Evolutionary conservation across 2,329 filamentous ascomycete genomes (phyloP).

Genomic region (Escovopsis sp.): DNA sequence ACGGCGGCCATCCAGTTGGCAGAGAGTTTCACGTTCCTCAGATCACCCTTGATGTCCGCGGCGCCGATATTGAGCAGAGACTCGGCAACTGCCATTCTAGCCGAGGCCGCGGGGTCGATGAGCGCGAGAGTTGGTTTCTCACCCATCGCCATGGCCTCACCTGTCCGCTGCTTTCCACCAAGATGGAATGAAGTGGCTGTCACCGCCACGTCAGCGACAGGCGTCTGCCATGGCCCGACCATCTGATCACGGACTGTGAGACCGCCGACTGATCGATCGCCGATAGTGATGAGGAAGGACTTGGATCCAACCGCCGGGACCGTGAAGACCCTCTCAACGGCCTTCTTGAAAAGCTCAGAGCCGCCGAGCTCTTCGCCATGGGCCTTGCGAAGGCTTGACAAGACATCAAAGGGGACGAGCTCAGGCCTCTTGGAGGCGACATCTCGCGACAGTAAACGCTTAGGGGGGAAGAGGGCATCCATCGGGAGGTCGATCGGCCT

Average conservation of each 20-base stretch:
- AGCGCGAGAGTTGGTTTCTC: slow-evolving; percentile 82
- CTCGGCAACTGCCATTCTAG: slow-evolving; percentile 92
- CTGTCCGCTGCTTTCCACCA: slow-evolving; percentile 53
- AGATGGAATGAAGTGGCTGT: slow-evolving; percentile 67
- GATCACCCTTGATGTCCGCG: slow-evolving; percentile 51
- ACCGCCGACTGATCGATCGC: slow-evolving; percentile 81
- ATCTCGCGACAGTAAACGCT: slow-evolving; percentile 62
- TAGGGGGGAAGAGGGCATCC: slow-evolving; percentile 76
- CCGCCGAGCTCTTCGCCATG: slow-evolving; percentile 39
- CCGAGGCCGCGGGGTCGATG: slow-evolving; percentile 79
- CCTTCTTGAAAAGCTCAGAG: slow-evolving; percentile 43
- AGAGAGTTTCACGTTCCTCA: slow-evolving; percentile 72
- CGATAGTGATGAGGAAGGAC: slow-evolving; percentile 93
- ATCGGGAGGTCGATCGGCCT: slow-evolving; percentile 81
- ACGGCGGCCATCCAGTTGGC: slow-evolving; percentile 99
- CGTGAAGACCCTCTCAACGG: slow-evolving; percentile 66
- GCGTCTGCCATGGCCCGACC: slow-evolving; percentile 91
- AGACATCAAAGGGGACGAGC: slow-evolving; percentile 58
- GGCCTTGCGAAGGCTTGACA: slow-evolving; percentile 48
- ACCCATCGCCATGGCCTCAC: slow-evolving; percentile 97
- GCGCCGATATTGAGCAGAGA: slow-evolving; percentile 87
- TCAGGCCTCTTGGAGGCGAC: slow-evolving; percentile 55
- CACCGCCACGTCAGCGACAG: slow-evolving; percentile 86
- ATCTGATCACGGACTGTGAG: slow-evolving; percentile 84
- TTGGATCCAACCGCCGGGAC: slow-evolving; percentile 92